Base-by-base conservation (phyloP, 75 land plant genomes). In the Picea sitchensis region DNA sequence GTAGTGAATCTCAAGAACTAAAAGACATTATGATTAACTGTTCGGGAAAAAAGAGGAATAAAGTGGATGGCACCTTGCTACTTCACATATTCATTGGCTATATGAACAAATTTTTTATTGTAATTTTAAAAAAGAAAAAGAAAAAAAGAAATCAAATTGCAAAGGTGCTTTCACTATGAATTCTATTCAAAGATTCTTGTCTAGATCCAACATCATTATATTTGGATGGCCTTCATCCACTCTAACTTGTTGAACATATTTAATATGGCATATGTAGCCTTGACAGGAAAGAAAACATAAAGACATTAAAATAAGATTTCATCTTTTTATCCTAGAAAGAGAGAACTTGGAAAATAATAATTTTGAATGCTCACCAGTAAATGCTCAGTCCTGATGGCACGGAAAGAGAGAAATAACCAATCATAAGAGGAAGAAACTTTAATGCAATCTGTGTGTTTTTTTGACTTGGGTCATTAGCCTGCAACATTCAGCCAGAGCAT, bases 361-460 rank as follows among this genome's bases (percentile, higher is more conserved):
- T 56, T 17, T 57, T 75, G 7, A 57, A 54, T 59, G 81, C 89
- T 76, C 60, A 97, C 99, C 99, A 98, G 80, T 98, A 98, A 65
- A 98, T 91, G 73, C 98, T 95, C 69, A 98, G 80, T 73, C 99
- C 99, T 15, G 99, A 98, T 15, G 99, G 99, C 17, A 98, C 99
- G 32, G 99, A 98, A 65, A 98, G 85, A 20, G 99, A 91, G 79
- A 98, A 98, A 82, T 98, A 98, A 72, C 99, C 99, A 79, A 98
- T 95, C 98, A 98, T 98, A 41, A 98, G 90, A 5, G 99, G 99
- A 75, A 98, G 92, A 80, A 87, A 77, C 80, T 82, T 84, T 17
- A 34, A 30, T 36, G 47, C 13, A 23, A 84, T 64, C 58, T 63
- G 95, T 23, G 98, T 79, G 72, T 94, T 95, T 83, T 96, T 94